phyloP scores from a whole-genome alignment of 2,329 filamentous ascomycete species.

The Daldinia sp. region DNA sequence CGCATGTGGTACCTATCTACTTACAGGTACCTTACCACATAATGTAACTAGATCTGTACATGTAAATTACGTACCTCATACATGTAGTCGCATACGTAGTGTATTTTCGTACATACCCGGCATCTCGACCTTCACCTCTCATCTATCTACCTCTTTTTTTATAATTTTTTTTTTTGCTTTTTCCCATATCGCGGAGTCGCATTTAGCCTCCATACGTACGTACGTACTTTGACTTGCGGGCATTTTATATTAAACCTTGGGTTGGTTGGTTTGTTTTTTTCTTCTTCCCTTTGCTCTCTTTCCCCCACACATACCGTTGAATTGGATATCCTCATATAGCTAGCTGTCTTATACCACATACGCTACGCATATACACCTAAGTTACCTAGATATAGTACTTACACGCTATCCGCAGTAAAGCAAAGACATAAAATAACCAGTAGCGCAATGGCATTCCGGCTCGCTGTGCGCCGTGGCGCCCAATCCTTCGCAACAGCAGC shows the following conservation, averaged over 20 bases:
- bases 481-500: slow-evolving; percentile 5
- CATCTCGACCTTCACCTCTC: neutral
- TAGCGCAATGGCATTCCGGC: slow-evolving; percentile 47
- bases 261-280: neutral
- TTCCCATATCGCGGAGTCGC: neutral
- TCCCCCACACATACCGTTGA: too few species aligned
- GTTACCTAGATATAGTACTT: neutral
- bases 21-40: too few species aligned
- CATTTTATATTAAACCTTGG: neutral
- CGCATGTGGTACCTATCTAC: neutral
- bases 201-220: neutral
- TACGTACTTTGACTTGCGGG: neutral
- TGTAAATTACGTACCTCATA: too few species aligned
- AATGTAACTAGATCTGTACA: too few species aligned
- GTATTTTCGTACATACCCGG: neutral
- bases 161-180: neutral
- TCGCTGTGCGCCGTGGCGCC: slow-evolving; percentile 41
- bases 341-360: too few species aligned
- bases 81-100: too few species aligned
- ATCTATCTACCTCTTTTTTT: neutral
- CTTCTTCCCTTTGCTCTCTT: neutral
- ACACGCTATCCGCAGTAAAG: too few species aligned
- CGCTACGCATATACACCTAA: neutral
- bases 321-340: too few species aligned
- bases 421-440: neutral